Conservation (phyloP, 2,329 filamentous ascomycete species). For the Pyrenochaeta sp. region DNA sequence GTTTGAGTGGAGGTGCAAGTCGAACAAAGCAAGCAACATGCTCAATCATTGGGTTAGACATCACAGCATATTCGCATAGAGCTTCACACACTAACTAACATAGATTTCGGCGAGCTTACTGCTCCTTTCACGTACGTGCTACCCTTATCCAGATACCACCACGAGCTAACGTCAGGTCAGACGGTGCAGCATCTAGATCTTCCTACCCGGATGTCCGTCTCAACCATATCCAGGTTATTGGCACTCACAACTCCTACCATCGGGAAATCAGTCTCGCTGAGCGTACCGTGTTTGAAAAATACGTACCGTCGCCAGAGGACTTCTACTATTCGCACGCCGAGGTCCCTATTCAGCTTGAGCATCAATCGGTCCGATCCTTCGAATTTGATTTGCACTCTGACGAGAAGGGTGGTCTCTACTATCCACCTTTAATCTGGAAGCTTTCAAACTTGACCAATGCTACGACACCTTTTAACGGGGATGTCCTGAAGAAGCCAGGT, state of each 20-base stretch:
- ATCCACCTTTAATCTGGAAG: constrained; percentile 54
- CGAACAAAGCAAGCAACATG: constrained; percentile 11
- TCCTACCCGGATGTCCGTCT: constrained; percentile 51
- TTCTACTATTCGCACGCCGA: constrained; percentile 60
- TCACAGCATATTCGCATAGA: no score
- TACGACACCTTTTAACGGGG: constrained; percentile 50
- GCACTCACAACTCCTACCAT: constrained; percentile 63
- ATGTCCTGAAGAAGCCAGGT: constrained; percentile 53
- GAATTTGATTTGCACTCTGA: constrained; percentile 62
- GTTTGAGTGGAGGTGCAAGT: not conserved
- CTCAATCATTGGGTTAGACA: constrained; percentile 19
- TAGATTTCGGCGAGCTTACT: constrained; percentile 26
- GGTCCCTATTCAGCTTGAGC: constrained; percentile 55
- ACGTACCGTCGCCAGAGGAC: constrained; percentile 50
- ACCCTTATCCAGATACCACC: no score
- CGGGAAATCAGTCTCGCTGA: constrained; percentile 56
- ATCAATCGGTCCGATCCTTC: constrained; percentile 58
- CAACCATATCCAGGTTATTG: constrained; percentile 62
- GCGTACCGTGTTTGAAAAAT: constrained; percentile 51
- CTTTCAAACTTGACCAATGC: constrained; percentile 51
- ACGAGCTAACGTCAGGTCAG: constrained; percentile 16
- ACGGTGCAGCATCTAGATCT: constrained; percentile 20
- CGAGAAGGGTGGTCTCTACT: constrained; percentile 58
- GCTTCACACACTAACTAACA: constrained; percentile 5
- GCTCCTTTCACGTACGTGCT: constrained; percentile 28